A percentile compares a stretch with the other conserved stretches of the same genome.
Evolutionary conservation across 352 stramenopile genomes (phyloP).

Genomic region (Globisporangium alternatum): DNA sequence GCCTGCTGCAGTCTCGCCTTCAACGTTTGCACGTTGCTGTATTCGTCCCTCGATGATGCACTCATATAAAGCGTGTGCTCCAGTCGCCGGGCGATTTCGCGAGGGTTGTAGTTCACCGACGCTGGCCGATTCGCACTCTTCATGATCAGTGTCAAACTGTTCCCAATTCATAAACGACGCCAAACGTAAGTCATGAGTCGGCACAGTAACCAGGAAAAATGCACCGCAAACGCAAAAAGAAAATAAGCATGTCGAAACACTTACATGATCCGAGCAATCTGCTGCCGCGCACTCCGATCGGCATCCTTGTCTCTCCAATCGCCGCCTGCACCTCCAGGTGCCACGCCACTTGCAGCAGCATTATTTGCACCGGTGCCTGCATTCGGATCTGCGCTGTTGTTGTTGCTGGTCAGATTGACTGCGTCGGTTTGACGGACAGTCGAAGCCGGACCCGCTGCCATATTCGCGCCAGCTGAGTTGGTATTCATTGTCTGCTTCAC

Average conservation of each 20-base stretch:
- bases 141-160: constrained; percentile 86
- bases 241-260: constrained; percentile 12
- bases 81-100: constrained; percentile 78
- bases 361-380: constrained; percentile 13
- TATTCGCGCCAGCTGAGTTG: background rate
- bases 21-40: constrained; percentile 85
- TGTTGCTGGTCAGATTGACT: constrained; percentile 14
- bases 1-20: constrained; percentile 81
- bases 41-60: constrained; percentile 77
- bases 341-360: constrained; percentile 6
- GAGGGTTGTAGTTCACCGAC: constrained; percentile 86
- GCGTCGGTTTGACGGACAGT: constrained; percentile 11
- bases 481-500: constrained; percentile 17
- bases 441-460: constrained; percentile 6
- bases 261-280: constrained; percentile 89
- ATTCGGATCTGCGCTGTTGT: constrained; percentile 11
- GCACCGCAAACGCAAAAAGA: background rate
- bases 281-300: constrained; percentile 71
- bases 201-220: background rate
- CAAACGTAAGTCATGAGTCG: constrained; percentile 2
- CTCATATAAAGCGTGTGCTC: constrained; percentile 89
- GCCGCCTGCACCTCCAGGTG: constrained; percentile 22
- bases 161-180: background rate
- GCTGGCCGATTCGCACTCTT: constrained; percentile 86
- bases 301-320: constrained; percentile 88